These are phyloP conservation scores for Gracilariopsis chorda DNA, from an alignment of 23 red algal species.

Conservation along the genomic window DNA sequence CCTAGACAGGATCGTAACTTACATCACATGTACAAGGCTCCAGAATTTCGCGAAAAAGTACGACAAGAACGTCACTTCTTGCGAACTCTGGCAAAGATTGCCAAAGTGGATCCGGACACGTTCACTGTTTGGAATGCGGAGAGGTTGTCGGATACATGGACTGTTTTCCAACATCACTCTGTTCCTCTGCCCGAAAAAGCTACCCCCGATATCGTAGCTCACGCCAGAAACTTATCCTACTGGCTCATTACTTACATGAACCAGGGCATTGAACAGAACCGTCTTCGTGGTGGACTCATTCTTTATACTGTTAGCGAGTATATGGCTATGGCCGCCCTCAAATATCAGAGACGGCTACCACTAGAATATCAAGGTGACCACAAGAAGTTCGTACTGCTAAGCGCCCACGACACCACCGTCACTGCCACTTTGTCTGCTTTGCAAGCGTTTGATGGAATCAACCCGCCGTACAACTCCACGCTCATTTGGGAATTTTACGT, in stretches of 20 bases:
- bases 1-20: constrained; percentile 40
- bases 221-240: constrained; percentile 18
- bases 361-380: neutral
- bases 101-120: neutral
- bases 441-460: constrained; percentile 26
- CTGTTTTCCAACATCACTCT: constrained; percentile 32
- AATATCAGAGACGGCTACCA: neutral
- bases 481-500: constrained; percentile 82
- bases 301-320: neutral
- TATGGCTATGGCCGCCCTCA: constrained; percentile 37
- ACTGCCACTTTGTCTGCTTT: constrained; percentile 67
- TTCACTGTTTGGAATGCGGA: constrained; percentile 41
- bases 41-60: neutral
- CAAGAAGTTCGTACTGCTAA: constrained; percentile 74
- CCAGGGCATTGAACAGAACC: constrained; percentile 5
- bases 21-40: neutral
- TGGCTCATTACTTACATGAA: constrained; percentile 53
- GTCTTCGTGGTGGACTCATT: constrained; percentile 43
- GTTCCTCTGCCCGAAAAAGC: constrained; percentile 45
- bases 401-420: constrained; percentile 92
- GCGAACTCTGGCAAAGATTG: neutral
- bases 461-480: constrained; percentile 95
- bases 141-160: constrained; percentile 66
- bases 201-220: constrained; percentile 33
- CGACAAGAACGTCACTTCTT: constrained; percentile 30